Percentiles rank a stretch among this genome's conserved stretches.
These are phyloP conservation scores for Kwoniella dendrophila DNA, from an alignment of 768 basidiomycete genomes.

Conservation along the genomic window DNA sequence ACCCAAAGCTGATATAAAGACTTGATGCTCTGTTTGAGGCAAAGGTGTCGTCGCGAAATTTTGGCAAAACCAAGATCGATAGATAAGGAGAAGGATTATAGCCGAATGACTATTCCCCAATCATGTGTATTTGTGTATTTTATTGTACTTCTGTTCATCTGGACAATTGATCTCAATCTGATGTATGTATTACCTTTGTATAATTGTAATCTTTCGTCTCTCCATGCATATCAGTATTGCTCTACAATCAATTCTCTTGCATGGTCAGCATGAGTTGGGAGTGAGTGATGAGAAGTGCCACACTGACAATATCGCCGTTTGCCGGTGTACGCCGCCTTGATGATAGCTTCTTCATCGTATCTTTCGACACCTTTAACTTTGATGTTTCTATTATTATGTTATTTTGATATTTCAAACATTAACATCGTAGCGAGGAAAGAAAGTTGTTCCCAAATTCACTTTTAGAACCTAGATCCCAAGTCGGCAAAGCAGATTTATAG, in stretches of 20 bases:
- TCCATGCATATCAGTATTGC: too few relatives aligned
- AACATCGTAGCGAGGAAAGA: too few relatives aligned
- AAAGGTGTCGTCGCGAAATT: conserved; percentile 6
- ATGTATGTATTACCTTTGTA: neutral
- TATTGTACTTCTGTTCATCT: neutral
- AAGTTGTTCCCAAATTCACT: too few relatives aligned
- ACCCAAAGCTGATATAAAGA: conserved; percentile 2
- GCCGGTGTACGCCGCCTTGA: conserved; percentile 7
- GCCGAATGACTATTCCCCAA: too few relatives aligned
- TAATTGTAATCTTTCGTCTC: too few relatives aligned
- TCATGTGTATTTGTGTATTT: too few relatives aligned
- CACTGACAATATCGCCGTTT: neutral
- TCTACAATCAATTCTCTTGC: neutral
- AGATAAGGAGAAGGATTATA: too few relatives aligned
- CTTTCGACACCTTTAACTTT: neutral
- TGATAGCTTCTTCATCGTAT: too few relatives aligned
- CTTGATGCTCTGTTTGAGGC: conserved; percentile 7
- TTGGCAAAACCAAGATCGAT: neutral
- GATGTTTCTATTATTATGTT: too few relatives aligned
- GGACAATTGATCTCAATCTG: neutral
- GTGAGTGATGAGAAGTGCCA: neutral
- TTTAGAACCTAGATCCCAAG: too few relatives aligned
- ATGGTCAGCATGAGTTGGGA: neutral
- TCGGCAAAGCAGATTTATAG: neutral
- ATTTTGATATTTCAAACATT: too few relatives aligned